phyloP scores from a whole-genome alignment of 1,284 basidiomycete genomes.

The Melanopsichium pennsylvanicum region DNA sequence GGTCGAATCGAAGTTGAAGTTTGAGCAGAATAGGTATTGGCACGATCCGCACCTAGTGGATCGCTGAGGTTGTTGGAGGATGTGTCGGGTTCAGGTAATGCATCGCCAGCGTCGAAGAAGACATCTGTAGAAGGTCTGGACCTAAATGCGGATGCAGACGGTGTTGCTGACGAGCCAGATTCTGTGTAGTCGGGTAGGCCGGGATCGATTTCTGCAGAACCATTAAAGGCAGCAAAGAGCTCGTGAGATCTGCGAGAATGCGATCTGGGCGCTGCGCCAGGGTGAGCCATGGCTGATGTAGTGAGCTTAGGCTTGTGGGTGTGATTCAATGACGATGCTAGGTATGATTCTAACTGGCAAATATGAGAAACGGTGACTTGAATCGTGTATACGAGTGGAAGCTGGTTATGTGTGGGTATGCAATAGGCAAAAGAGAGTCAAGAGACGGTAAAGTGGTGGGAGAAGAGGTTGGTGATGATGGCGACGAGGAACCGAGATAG shows the following conservation, averaged over 20 bases:
- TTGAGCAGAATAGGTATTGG: constrained; percentile 6
- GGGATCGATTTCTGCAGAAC: constrained; percentile 17
- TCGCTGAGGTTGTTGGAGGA: constrained; percentile 10
- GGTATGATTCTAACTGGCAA: too few relatives aligned
- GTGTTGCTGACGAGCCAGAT: constrained; percentile 12
- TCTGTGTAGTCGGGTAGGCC: constrained; percentile 27
- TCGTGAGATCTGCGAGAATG: constrained; percentile 31
- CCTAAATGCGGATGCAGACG: too few relatives aligned
- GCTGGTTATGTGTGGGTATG: too few relatives aligned
- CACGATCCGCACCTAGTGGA: constrained; percentile 39
- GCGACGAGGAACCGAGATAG: too few relatives aligned
- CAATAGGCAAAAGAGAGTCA: too few relatives aligned
- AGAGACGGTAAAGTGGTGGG: too few relatives aligned
- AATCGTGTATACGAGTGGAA: too few relatives aligned
- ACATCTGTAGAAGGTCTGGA: constrained; percentile 30
- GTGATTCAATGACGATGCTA: neutral
- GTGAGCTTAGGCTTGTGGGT: neutral
- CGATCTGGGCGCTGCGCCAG: constrained; percentile 15
- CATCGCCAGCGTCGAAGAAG: constrained; percentile 60
- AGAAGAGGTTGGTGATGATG: too few relatives aligned
- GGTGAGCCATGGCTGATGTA: constrained; percentile 26
- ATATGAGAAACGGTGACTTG: too few relatives aligned
- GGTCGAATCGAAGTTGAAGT: constrained; percentile 3
- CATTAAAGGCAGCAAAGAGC: constrained; percentile 41
- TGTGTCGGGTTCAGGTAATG: constrained; percentile 27